Percentiles rank a stretch among this genome's conserved stretches.
Evolutionary conservation across 2,329 filamentous ascomycete species (phyloP).

Genomic region (Trichoderma sp.): DNA sequence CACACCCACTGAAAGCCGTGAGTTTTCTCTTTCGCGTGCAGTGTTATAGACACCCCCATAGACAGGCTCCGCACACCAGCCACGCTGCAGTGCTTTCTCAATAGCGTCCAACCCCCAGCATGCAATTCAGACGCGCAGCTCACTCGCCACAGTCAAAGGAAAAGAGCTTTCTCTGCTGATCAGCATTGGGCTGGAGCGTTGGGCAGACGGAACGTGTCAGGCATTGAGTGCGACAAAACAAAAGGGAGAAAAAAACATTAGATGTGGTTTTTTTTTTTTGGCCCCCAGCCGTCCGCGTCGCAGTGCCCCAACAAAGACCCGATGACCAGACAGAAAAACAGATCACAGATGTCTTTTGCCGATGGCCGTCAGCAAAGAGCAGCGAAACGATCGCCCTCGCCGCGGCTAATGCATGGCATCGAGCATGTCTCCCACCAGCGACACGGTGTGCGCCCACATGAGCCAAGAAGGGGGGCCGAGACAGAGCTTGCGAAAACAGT

Average conservation of each 20-base stretch:
- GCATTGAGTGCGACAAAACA: not conserved
- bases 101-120: not conserved
- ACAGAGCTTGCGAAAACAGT: not conserved
- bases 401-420: slow-evolving; percentile 16
- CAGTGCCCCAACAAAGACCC: not conserved
- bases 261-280: not conserved
- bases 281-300: not conserved
- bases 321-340: not conserved
- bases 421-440: slow-evolving; percentile 3
- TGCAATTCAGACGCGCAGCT: slow-evolving; percentile 8
- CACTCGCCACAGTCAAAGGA: slow-evolving; percentile 13
- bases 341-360: slow-evolving; percentile 16
- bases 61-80: slow-evolving; percentile 7
- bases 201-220: not conserved
- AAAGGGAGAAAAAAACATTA: not conserved
- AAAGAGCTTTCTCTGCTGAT: not conserved
- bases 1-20: not conserved
- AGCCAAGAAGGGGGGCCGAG: not conserved
- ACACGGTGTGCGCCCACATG: slow-evolving; percentile 2
- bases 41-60: slow-evolving; percentile 11
- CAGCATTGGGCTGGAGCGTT: not conserved
- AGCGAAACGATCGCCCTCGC: slow-evolving; percentile 8
- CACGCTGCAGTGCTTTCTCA: slow-evolving; percentile 4
- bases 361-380: slow-evolving; percentile 13
- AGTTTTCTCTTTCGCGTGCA: not conserved